Conservation (phyloP, 192 early-diverging fungal genomes). For the Entomortierella parvispora region DNA sequence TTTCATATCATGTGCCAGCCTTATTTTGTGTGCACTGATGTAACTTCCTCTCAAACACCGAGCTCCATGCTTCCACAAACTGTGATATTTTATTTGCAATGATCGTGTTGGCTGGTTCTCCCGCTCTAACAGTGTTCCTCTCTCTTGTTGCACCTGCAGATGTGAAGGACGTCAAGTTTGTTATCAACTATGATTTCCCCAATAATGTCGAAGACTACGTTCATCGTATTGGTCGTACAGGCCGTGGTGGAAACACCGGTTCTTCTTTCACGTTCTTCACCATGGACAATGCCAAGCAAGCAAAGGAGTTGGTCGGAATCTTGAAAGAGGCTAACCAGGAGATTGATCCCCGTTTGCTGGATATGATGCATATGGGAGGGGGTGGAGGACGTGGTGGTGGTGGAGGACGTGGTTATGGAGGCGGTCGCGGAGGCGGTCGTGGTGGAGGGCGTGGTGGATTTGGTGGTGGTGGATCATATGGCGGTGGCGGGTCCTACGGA, state of each 20-base stretch:
- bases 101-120: neutral
- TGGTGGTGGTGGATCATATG: slow-evolving; percentile 62
- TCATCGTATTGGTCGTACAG: slow-evolving; percentile 97
- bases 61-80: too few relatives aligned
- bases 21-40: neutral
- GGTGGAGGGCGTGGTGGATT: slow-evolving; percentile 53
- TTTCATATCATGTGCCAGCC: neutral
- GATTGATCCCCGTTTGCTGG: slow-evolving; percentile 81
- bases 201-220: slow-evolving; percentile 91
- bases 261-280: slow-evolving; percentile 97
- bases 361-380: slow-evolving; percentile 64
- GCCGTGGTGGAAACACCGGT: slow-evolving; percentile 90
- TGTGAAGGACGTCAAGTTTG: slow-evolving; percentile 95
- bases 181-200: slow-evolving; percentile 98
- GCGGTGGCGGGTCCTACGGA: slow-evolving; percentile 58
- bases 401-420: slow-evolving; percentile 37
- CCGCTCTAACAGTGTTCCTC: neutral
- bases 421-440: slow-evolving; percentile 41
- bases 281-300: slow-evolving; percentile 81
- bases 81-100: slow-evolving; percentile 2
- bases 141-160: slow-evolving; percentile 60
- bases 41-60: too few relatives aligned
- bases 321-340: slow-evolving; percentile 92
- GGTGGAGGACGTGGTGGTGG: slow-evolving; percentile 49
- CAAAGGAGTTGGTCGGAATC: slow-evolving; percentile 87